Evolutionary conservation across 192 early-diverging fungal species (phyloP).

Genomic region (Chytriomyces hyalinus): DNA sequence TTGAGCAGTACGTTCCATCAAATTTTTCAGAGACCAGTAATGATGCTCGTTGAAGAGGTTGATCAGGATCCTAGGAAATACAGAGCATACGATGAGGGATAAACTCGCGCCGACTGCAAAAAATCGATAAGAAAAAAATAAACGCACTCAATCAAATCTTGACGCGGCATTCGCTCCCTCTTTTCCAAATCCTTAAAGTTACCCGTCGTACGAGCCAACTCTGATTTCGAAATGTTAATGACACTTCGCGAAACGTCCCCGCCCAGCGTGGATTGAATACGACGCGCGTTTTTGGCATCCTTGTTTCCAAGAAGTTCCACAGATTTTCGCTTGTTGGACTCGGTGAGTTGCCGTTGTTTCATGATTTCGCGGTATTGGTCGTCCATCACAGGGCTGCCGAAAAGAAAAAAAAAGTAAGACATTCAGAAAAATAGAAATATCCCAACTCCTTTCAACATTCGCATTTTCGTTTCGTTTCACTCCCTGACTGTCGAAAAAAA

Average conservation of each 20-base stretch:
- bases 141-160: conserved; percentile 75
- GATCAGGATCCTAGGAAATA: conserved; percentile 67
- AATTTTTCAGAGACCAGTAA: conserved; percentile 87
- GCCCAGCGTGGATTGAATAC: conserved; percentile 8
- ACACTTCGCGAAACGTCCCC: conserved; percentile 7
- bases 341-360: conserved; percentile 9
- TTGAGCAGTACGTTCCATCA: conserved; percentile 81
- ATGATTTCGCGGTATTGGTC: neutral
- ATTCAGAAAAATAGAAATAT: too few species aligned
- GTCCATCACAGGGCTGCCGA: neutral
- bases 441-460: too few species aligned
- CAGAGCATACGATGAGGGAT: neutral
- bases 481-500: too few species aligned
- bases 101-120: neutral
- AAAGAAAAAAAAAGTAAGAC: too few species aligned
- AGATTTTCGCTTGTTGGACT: conserved; percentile 8
- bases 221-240: neutral
- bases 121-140: neutral
- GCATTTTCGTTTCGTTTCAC: too few species aligned
- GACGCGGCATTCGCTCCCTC: conserved; percentile 80
- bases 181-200: conserved; percentile 54
- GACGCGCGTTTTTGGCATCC: neutral
- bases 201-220: neutral
- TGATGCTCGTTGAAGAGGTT: conserved; percentile 74
- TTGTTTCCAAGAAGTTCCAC: neutral